Conservation (phyloP, 1,139 yeast species). For the Hansenula sp. region DNA sequence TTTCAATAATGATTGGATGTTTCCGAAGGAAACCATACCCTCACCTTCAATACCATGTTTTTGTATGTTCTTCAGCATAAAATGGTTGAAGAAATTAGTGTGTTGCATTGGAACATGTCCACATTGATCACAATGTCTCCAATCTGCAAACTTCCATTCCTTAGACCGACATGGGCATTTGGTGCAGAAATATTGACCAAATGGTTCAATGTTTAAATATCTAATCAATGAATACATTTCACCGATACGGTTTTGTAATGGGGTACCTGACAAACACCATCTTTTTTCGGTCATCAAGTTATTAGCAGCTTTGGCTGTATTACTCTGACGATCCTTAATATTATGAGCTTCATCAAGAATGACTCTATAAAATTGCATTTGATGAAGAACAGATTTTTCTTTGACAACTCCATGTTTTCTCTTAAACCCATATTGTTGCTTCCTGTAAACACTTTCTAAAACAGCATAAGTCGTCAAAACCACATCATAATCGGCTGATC, state of each 20-base stretch:
- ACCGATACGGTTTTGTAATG: constrained; percentile 92
- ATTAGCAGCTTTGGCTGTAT: constrained; percentile 91
- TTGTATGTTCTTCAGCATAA: constrained; percentile 89
- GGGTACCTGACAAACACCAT: constrained; percentile 95
- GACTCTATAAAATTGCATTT: constrained; percentile 79
- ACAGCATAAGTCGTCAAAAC: constrained; percentile 90
- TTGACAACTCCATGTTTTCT: constrained; percentile 67
- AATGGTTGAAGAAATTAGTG: constrained; percentile 91
- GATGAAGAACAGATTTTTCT: constrained; percentile 73
- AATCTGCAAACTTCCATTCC: constrained; percentile 81
- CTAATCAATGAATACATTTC: constrained; percentile 90
- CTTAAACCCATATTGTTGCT: constrained; percentile 78
- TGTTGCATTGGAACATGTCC: constrained; percentile 94
- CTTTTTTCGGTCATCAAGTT: constrained; percentile 64
- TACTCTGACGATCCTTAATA: constrained; percentile 89
- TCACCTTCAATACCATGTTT: constrained; percentile 77
- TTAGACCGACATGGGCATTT: constrained; percentile 79
- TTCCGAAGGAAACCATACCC: constrained; percentile 72
- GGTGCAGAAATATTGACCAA: constrained; percentile 85
- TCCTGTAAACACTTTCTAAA: constrained; percentile 80
- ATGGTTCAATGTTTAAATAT: constrained; percentile 80
- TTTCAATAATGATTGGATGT: constrained; percentile 67
- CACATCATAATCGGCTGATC: constrained; percentile 70
- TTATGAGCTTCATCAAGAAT: constrained; percentile 96
- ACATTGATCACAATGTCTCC: constrained; percentile 81